Base-by-base conservation (phyloP, 2,329 filamentous ascomycete genomes). In the Blastomyces parvus region DNA sequence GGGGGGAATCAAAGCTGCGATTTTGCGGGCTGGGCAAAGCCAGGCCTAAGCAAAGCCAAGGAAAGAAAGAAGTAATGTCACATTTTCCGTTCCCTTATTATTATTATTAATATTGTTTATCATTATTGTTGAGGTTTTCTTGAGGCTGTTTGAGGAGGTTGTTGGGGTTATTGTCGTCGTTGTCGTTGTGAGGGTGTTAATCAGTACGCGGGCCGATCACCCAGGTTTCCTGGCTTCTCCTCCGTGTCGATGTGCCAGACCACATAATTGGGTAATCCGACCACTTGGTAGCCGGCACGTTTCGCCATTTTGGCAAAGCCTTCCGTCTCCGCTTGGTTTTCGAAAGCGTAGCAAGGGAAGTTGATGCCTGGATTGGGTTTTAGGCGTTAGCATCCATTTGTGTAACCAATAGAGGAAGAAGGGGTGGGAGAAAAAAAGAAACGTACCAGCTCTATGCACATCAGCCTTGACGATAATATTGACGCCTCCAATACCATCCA, bases 301-400 rank as follows among this genome's bases (percentile, higher is more conserved):
- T 95, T 97, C 64, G 94, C 94, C 94, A 99, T 99, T 76, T 95
- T 96, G 46, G 94, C 94, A 73, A 99, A 99, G 7, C 94, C 94
- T 79, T 99, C 94, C 4, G 94, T 99, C 78, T 99, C 94, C 67
- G 94, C 94, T 79, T 99, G 94, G 77, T 99, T 97, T 76, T 99
- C 94, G 74, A 99, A 99, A 2, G 94, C 84, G 72, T 99, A 99
- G 74, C 86, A 87, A 9, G 94, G 94, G 77, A 99, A 99, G 77
- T 99, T 99, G 80, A 99, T 94, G 66, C 93, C 92, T 93, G 68
- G 57, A 30, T 14, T 44, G 68, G 57, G 27, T 17, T 50, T 38
- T 46, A 40, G 33, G 64, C 76, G n/a, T 52, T 7, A 52, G 48
- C 22, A 52, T 46, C 7, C 8, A n/a, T n/a, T 27, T n/a, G 27